These are phyloP conservation scores for Kurtzmaniella quercitrusa DNA, from an alignment of 1,139 yeast species.

Conservation along the genomic window DNA sequence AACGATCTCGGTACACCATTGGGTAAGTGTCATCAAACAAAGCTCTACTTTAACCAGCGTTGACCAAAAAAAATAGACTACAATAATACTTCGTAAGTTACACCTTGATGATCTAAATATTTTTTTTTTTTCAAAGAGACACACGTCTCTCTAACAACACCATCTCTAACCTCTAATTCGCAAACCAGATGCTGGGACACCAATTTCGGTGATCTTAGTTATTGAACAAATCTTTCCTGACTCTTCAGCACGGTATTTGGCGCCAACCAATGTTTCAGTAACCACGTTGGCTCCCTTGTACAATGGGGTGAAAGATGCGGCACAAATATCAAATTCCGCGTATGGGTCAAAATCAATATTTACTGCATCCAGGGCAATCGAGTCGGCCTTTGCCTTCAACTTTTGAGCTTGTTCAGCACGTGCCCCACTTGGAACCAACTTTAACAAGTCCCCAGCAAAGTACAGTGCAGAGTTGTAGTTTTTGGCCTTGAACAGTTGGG, in stretches of 20 bases:
- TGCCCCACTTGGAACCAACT: constrained; percentile 64
- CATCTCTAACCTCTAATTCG: constrained; percentile 41
- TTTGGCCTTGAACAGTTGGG: constrained; percentile 82
- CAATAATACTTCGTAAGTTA: neutral
- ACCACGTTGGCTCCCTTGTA: constrained; percentile 70
- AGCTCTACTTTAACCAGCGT: too few species aligned
- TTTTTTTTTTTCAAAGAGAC: too few species aligned
- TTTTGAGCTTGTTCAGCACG: constrained; percentile 88
- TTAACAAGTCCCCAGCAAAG: constrained; percentile 82
- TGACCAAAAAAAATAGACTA: neutral
- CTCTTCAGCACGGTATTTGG: constrained; percentile 72
- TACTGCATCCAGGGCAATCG: constrained; percentile 77
- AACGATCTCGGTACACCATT: too few species aligned
- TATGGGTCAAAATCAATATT: constrained; percentile 91
- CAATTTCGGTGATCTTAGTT: constrained; percentile 74
- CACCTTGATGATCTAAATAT: neutral
- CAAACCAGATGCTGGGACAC: constrained; percentile 95
- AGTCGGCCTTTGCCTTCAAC: constrained; percentile 75
- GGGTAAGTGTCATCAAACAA: too few species aligned
- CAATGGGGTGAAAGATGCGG: constrained; percentile 83
- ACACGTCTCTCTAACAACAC: neutral
- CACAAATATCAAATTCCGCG: constrained; percentile 88
- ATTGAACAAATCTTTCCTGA: constrained; percentile 78
- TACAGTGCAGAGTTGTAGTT: constrained; percentile 86
- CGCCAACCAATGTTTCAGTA: constrained; percentile 86